These are phyloP conservation scores for Rhodocollybia butyracea DNA, from an alignment of 768 basidiomycete species.

Conservation along the genomic window DNA sequence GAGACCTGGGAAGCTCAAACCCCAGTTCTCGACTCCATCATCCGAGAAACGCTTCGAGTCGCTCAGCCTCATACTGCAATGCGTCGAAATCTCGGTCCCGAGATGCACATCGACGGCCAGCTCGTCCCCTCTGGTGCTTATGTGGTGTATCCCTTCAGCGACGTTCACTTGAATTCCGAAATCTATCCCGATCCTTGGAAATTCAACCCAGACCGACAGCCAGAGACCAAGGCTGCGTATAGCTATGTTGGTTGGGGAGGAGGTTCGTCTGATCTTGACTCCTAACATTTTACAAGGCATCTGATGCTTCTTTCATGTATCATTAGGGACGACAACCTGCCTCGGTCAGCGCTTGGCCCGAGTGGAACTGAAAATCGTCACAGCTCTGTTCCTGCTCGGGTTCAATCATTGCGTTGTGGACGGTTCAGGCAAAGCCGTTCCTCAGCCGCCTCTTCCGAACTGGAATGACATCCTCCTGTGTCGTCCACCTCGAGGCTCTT, in stretches of 20 bases:
- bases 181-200: conserved; percentile 77
- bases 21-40: conserved; percentile 68
- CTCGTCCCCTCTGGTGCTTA: conserved; percentile 71
- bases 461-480: conserved; percentile 78
- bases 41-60: conserved; percentile 73
- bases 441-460: conserved; percentile 56
- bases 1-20: conserved; percentile 68
- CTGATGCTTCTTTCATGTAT: conserved; percentile 7
- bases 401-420: conserved; percentile 62
- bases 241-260: conserved; percentile 78
- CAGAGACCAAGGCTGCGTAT: conserved; percentile 41
- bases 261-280: conserved; percentile 44
- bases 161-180: conserved; percentile 69
- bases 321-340: conserved; percentile 63
- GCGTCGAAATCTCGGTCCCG: conserved; percentile 75
- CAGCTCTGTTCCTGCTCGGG: conserved; percentile 64
- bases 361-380: conserved; percentile 68
- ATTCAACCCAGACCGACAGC: conserved; percentile 59
- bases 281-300: conserved; percentile 7
- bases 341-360: conserved; percentile 74
- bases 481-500: conserved; percentile 53
- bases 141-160: conserved; percentile 76
- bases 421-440: conserved; percentile 39
- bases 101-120: conserved; percentile 65
- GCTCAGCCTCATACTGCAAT: conserved; percentile 81